A percentile compares a stretch with the other conserved stretches of the same genome.
phyloP scores from a whole-genome alignment of 2,329 filamentous ascomycete species.

The Calonectria multiphialidica region DNA sequence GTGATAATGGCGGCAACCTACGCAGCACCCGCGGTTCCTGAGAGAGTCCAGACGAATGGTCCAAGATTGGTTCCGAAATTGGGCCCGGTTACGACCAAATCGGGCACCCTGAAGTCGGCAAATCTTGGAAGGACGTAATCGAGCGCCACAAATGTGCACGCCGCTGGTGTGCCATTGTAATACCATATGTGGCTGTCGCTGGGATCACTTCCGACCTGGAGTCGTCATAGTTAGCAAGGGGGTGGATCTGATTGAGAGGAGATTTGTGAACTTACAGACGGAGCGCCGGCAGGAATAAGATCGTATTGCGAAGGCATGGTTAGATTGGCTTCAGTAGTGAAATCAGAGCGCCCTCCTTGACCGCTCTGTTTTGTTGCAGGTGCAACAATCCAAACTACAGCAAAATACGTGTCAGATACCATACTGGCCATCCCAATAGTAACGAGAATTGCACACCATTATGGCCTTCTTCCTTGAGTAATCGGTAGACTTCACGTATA shows the following conservation, averaged over 20 bases:
- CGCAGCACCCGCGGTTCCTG: conserved; percentile 62
- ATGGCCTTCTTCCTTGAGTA: conserved; percentile 45
- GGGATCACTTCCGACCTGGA: conserved; percentile 60
- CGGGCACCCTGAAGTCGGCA: conserved; percentile 60
- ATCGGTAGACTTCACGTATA: conserved; percentile 45
- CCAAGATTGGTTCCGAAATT: conserved; percentile 68
- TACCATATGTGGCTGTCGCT: conserved; percentile 68
- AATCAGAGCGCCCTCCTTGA: conserved; percentile 44
- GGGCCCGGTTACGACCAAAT: conserved; percentile 66
- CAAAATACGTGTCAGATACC: background rate
- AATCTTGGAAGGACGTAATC: conserved; percentile 67
- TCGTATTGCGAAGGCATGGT: conserved; percentile 43
- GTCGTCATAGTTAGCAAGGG: background rate
- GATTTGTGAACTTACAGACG: conserved; percentile 33
- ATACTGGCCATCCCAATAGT: accelerated
- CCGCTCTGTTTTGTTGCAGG: conserved; percentile 47
- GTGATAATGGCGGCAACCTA: conserved; percentile 13
- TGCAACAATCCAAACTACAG: conserved; percentile 45
- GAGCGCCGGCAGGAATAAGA: conserved; percentile 44
- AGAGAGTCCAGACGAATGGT: conserved; percentile 64
- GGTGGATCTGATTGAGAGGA: background rate
- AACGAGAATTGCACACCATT: conserved; percentile 30
- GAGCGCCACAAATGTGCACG: conserved; percentile 67
- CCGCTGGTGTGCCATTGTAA: conserved; percentile 69
- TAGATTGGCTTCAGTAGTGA: conserved; percentile 44